Conservation (phyloP, 2,329 filamentous ascomycete species). For the Penicillium sp. region DNA sequence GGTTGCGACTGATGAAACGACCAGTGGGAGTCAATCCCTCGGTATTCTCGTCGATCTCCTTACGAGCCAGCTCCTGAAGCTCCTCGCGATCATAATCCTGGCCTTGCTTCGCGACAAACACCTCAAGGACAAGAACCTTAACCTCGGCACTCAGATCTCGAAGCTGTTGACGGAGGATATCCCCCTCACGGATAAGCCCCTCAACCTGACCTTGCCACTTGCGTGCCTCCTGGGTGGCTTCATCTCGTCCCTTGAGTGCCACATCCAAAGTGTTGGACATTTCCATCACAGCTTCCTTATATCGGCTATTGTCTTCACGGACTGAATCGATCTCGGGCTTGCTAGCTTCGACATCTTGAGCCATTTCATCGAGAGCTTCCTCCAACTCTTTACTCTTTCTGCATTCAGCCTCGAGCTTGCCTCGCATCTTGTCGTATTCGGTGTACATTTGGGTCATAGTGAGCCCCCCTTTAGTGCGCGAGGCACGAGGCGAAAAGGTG, state of each 20-base stretch:
- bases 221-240: constrained; percentile 68
- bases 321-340: constrained; percentile 84
- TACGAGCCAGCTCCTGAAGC: constrained; percentile 69
- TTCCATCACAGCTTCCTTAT: constrained; percentile 74
- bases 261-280: constrained; percentile 80
- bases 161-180: constrained; percentile 77
- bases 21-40: constrained; percentile 78
- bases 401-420: constrained; percentile 65
- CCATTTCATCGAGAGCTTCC: constrained; percentile 75
- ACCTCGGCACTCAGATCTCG: constrained; percentile 86
- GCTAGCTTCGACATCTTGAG: constrained; percentile 76
- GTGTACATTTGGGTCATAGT: constrained; percentile 59
- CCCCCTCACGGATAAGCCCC: constrained; percentile 58
- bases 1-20: constrained; percentile 77
- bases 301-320: constrained; percentile 69
- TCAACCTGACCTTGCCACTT: constrained; percentile 70
- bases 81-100: constrained; percentile 70
- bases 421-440: constrained; percentile 58
- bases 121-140: constrained; percentile 82
- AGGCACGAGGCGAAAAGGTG: constrained; percentile 50
- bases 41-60: constrained; percentile 66
- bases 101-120: constrained; percentile 68
- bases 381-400: constrained; percentile 68
- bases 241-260: constrained; percentile 72
- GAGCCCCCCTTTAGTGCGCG: constrained; percentile 50